Evolutionary conservation across 2,329 filamentous ascomycete species (phyloP), one percentile per base, ranked within the genome.

Genomic region (Fusarium staphyleae): DNA sequence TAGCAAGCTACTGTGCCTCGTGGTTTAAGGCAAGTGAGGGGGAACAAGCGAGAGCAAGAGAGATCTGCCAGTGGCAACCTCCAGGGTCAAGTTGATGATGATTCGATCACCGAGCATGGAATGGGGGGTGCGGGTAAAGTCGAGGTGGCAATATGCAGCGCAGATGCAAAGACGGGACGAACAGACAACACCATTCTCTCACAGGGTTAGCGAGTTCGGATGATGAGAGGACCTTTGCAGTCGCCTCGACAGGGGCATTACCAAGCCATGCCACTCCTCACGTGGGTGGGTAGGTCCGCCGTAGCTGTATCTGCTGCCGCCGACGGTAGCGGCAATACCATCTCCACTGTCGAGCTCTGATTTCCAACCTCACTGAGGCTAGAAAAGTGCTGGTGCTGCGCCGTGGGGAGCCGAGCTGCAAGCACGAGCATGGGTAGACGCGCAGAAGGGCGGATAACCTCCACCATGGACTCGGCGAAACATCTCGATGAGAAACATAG

Each of bases 211-310:
- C 28, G 43, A 59, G 55, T 55, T 61, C 52, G 43, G 52, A 65
- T 52, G 61, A 66, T 56, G 37, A 63, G 53, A 65, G 52, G 51
- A 66, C 35, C 41, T 54, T 55, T 58, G 54, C 44, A 49, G 39
- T 47, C 39, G 18, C 43, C 52, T 40, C 44, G 45, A 48, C 52
- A 63, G 56, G 58, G 63, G 49, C 46, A 11, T 15, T 46, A 42
- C 33, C 48, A 48, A 53, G 44, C 42, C 45, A 48, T 42, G 15
- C 37, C 39, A 52, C 47, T 37, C 48, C 32, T 52, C 43, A 29
- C 42, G 42, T 46, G 39, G 22, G 8, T 24, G 22, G 55, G 39
- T 32, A 53, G 29, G 19, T 52, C 43, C 42, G 44, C 35, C 43
- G 37, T 54, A 37, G 55, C n/a, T n/a, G n/a, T n/a, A n/a, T n/a